Evolutionary conservation across 2,329 filamentous ascomycete genomes (phyloP).

Genomic region (Neonectria ditissima): DNA sequence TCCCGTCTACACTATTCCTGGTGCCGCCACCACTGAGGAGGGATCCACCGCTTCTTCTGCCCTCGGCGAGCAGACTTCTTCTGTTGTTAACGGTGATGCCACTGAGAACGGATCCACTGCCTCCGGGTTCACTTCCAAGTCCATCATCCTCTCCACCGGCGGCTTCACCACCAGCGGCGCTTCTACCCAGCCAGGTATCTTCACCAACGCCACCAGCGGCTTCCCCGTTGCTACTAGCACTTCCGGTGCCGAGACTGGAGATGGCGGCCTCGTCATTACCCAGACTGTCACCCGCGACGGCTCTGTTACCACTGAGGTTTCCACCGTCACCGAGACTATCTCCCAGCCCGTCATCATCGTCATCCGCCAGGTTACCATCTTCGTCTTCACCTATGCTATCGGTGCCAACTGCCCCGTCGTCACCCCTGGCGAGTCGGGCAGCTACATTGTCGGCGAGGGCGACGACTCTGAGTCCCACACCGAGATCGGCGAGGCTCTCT

Average conservation of each 20-base stretch:
- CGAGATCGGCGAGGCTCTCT: conserved; percentile 38
- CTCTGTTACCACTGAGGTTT: conserved; percentile 17
- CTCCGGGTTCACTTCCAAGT: conserved; percentile 5
- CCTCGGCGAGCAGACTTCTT: neutral
- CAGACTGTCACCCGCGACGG: conserved; percentile 17
- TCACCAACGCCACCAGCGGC: conserved; percentile 19
- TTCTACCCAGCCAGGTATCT: conserved; percentile 15
- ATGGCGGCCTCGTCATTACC: conserved; percentile 15
- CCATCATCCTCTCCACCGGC: conserved; percentile 29
- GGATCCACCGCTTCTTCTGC: conserved; percentile 13
- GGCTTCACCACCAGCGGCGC: conserved; percentile 13
- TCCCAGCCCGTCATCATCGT: conserved; percentile 20
- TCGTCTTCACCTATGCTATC: conserved; percentile 34
- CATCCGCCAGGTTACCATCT: conserved; percentile 29
- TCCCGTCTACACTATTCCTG: conserved; percentile 21
- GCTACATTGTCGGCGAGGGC: conserved; percentile 39
- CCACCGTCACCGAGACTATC: conserved; percentile 27
- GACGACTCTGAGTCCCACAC: conserved; percentile 33
- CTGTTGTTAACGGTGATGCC: conserved; percentile 4
- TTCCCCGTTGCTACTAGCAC: conserved; percentile 19
- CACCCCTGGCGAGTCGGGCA: conserved; percentile 33
- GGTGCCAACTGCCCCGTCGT: conserved; percentile 45
- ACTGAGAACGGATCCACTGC: conserved; percentile 5
- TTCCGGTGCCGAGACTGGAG: conserved; percentile 5
- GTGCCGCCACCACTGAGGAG: conserved; percentile 7